Base-by-base conservation (phyloP, 345 rosid genomes). In the Pistacia vera region DNA sequence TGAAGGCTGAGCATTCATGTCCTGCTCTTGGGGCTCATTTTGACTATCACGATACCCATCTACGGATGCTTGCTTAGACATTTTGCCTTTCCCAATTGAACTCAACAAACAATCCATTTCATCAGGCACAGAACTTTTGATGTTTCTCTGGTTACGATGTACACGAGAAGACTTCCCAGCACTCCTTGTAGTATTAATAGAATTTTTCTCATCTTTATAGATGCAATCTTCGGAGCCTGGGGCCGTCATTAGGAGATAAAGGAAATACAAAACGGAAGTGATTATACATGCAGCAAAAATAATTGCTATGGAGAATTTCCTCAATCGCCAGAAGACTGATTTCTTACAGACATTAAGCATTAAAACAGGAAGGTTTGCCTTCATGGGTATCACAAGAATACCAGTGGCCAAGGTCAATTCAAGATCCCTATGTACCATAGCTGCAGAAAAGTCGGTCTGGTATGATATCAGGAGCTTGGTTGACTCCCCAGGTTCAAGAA, bases 401-500 rank as follows among this genome's bases (percentile, higher is more conserved):
- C 92, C 97, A 71, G 87, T 78, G 48, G 83, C 81, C 79, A 88
- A 88, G 61, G 86, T 84, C 82, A 88, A 79, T 63, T 86, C 88
- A 72, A 89, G 92, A 83, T 90, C 89, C 71, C 81, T 75, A 38
- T 77, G 82, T 36, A 87, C 84, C 74, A 81, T 67, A n/a, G 85
- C 78, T 44, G 86, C 83, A 11, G 86, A 84, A 84, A 85, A 87
- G 71, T 88, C 84, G 25, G 88, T 71, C 76, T 81, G 83, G 79
- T 89, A 93, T 16, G 90, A 84, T 68, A 93, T 78, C 52, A 80
- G 76, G 59, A 93, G 88, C 88, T 86, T 85, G 25, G 76, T 82
- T 51, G 90, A 89, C 75, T 90, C 90, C 57, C 93, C 91, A 35
- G 93, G 96, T 76, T 86, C 81, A 71, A 90, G 86, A 61, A 83